Evolutionary conservation across 129 eudicot genomes (phyloP), one percentile per base, ranked within the genome.

Genomic region (Kitagawia praeruptora): DNA sequence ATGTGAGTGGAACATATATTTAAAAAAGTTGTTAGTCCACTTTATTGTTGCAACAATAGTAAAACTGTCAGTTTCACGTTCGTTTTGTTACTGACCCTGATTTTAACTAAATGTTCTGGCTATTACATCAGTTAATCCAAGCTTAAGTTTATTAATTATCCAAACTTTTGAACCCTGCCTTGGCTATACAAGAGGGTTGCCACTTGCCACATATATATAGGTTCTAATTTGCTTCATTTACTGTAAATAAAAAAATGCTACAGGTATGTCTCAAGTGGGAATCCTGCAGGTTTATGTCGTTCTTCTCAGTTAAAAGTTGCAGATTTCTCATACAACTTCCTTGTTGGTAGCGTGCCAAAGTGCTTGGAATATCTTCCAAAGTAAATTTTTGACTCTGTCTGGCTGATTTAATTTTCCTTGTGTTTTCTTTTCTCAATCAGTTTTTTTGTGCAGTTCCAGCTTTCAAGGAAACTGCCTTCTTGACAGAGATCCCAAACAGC

Each of bases 391-490:
- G 5, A 48, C n/a, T 58, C 51, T 66, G 69, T 79, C 66, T 37
- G 49, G 37, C 39, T 51, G 5, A 19, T 69, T 79, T 85, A 1
- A n/a, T 45, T 77, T 44, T 67, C 67, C 64, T 37, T n/a, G 14
- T 61, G 37, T 48, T 70, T 23, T 82, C 40, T 69, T 66, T 61
- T 41, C 76, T 81, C 2, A 78, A 28, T 75, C 13, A 51, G 63
- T 46, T 63, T 71, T 45, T 6, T 25, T 5, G 58, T 85, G 64
- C 89, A 95, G 99, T 76, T 51, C 83, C 19, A 96, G 96, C 85
- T 96, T 96, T 87, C 93, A 83, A 75, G 99, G 98, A 49, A 96
- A 96, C 73, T 96, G 99, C 92, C 88, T 90, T 83, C 83, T 80
- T 78, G 87, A 90, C 74, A 86, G 88, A 86, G 91, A 88, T 49